phyloP scores from a whole-genome alignment of 345 rosid species.

The Eucalyptus cladocalyx region DNA sequence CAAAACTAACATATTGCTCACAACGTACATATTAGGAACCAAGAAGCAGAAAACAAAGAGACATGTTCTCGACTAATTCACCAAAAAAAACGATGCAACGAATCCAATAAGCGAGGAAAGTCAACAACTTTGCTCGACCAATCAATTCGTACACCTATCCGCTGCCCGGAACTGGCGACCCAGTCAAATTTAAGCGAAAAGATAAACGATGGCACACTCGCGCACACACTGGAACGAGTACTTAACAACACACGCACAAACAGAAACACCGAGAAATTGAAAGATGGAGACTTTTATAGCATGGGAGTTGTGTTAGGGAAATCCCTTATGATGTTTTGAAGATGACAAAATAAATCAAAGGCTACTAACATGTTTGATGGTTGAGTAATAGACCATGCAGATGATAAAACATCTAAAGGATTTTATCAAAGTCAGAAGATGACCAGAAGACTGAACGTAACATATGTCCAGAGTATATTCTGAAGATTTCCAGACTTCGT shows the following conservation, averaged over 20 bases:
- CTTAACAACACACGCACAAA: neutral
- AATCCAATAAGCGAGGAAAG: neutral
- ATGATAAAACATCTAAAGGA: too few relatives aligned
- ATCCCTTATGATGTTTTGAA: too few relatives aligned
- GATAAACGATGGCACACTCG: neutral
- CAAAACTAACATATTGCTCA: neutral
- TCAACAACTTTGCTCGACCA: neutral
- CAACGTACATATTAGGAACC: neutral
- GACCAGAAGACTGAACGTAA: too few relatives aligned
- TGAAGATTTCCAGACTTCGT: too few relatives aligned
- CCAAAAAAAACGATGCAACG: neutral
- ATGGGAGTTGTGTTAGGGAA: too few relatives aligned
- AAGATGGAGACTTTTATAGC: neutral
- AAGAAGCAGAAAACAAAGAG: neutral
- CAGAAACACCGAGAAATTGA: constrained; percentile 2
- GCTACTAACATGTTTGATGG: too few relatives aligned
- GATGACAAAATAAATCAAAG: too few relatives aligned
- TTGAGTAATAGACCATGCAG: too few relatives aligned
- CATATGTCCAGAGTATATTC: too few relatives aligned
- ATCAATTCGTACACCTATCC: neutral
- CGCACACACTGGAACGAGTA: neutral
- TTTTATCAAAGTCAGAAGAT: too few relatives aligned
- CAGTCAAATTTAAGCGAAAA: neutral
- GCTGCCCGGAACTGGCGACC: neutral
- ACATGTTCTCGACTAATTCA: neutral